A percentile compares a stretch with the other conserved stretches of the same genome.
These are phyloP conservation scores for Monascus ruber DNA, from an alignment of 2,329 filamentous ascomycete genomes.

Conservation along the genomic window DNA sequence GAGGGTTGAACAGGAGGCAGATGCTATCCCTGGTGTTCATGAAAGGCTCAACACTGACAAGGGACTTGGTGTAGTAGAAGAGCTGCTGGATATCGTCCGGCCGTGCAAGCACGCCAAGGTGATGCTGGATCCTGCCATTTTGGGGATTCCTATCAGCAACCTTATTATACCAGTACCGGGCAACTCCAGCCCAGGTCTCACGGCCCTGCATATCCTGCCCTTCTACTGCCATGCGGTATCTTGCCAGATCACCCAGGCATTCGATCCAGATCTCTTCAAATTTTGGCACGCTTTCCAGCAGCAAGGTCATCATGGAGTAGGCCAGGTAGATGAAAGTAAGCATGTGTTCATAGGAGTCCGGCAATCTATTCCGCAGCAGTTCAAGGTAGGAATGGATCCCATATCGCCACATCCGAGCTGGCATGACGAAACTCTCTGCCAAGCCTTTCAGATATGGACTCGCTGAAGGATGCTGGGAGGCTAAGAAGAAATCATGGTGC, in stretches of 20 bases:
- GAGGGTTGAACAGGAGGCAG: constrained; percentile 42
- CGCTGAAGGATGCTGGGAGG: constrained; percentile 73
- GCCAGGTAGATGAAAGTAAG: constrained; percentile 78
- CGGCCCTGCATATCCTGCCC: constrained; percentile 64
- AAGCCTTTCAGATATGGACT: constrained; percentile 55
- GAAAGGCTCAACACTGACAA: constrained; percentile 46
- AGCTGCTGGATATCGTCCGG: constrained; percentile 48
- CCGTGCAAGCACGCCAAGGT: constrained; percentile 58
- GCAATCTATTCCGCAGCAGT: constrained; percentile 60
- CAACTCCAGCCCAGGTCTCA: constrained; percentile 72
- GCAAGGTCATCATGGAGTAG: constrained; percentile 78
- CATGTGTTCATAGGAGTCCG: constrained; percentile 76
- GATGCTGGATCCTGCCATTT: constrained; percentile 74
- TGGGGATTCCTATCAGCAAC: constrained; percentile 66
- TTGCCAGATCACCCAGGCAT: constrained; percentile 72
- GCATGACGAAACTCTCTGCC: constrained; percentile 78
- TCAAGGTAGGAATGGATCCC: constrained; percentile 82
- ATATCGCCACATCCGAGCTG: constrained; percentile 85
- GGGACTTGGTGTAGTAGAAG: constrained; percentile 48
- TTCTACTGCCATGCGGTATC: constrained; percentile 87
- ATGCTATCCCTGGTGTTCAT: constrained; percentile 46
- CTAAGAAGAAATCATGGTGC: constrained; percentile 77
- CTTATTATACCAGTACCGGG: constrained; percentile 72
- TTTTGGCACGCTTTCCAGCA: constrained; percentile 72
- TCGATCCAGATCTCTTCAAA: constrained; percentile 92